Base-by-base conservation (phyloP, 441 rosid genomes). In the Mallotus japonicus region DNA sequence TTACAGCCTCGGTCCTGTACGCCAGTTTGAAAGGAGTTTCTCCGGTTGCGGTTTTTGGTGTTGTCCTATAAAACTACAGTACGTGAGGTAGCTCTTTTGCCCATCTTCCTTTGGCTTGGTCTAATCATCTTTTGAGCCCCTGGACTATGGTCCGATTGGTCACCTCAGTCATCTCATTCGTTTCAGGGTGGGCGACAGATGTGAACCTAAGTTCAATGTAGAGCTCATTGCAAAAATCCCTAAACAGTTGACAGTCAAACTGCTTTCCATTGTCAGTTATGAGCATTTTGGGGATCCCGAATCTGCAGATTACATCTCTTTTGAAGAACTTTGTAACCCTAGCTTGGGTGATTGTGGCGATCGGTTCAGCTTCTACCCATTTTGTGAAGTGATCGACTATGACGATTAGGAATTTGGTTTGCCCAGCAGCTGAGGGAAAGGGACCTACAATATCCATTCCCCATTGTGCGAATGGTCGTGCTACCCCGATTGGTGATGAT, bases 401-500 rank as follows among this genome's bases (percentile, higher is more conserved):
- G 0, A 55, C 3, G 4, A 55, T 55, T 0, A 55, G 2, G 8
- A 55, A 55, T 17, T 19, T 55, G 0, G 0, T 8, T 6, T 55
- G 17, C 5, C 24, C 3, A 0, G 59, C 17, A 17, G 24, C 8
- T 55, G 10, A 24, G 0, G 59, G 59, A n/a, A 55, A n/a, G 3
- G 59, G 59, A 0, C 59, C 59, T 1, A 55, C 9, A 0, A 55
- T 55, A 8, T 55, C 24, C 24, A 55, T 55, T 2, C 22, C 8
- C 24, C 10, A 55, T 17, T 17, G 17, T 0, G 9, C 2, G 6
- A 55, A 55, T 0, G 24, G 11, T 1, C 11, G n/a, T 0, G 22
- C 1, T 0, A 3, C 8, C 2, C 1, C 0, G 0, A 55, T 0
- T 16, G 11, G 59, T 6, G 0, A 17, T 9, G 0, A 1, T 0